Evolutionary conservation across 2,329 filamentous ascomycete genomes (phyloP), one percentile per base, ranked within the genome.

Genomic region (Pyrenophora teres): DNA sequence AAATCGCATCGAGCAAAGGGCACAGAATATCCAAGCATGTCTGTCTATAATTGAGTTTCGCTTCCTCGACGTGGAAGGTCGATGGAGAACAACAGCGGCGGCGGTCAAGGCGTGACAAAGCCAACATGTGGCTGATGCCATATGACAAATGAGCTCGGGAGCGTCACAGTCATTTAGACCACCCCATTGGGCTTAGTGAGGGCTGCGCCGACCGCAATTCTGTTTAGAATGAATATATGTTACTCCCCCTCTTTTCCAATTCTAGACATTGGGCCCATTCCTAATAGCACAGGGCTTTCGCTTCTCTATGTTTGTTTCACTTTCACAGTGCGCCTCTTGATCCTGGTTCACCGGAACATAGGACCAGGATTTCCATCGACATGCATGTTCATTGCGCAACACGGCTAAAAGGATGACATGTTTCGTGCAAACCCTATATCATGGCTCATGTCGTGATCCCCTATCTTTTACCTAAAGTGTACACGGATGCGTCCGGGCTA

Each of bases 91-190:
- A 6, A 31, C 30, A 25, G 15, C 13, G 25, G 13, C n/a, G 30
- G 50, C 50, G 36, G 40, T 53, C 46, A 50, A 32, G n/a, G 38
- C 21, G 36, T 10, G n/a, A 31, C 41, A 40, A 31, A 23, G 36
- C 46, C 50, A 33, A 33, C 36, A 30, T 33, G 30, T 48, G 30
- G 46, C 31, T 50, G 31, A 25, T 12, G 36, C 37, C 8, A 18
- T 25, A 30, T 33, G 31, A 21, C 50, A 21, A 53, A 53, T 50
- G 40, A 50, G 40, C 27, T 15, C 15, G 15, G 15, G 18, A 8
- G 23, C n/a, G 18, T 21, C 19, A 36, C 10, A 33, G 30, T 10
- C 10, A 12, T n/a, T 21, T 35, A 39, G 50, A 19, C 27, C 27
- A n/a, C 33, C 21, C 16, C 0, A 21, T 31, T 4, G 23, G 27